phyloP scores from a whole-genome alignment of 2,329 filamentous ascomycete species.

The Grosmannia huntii region DNA sequence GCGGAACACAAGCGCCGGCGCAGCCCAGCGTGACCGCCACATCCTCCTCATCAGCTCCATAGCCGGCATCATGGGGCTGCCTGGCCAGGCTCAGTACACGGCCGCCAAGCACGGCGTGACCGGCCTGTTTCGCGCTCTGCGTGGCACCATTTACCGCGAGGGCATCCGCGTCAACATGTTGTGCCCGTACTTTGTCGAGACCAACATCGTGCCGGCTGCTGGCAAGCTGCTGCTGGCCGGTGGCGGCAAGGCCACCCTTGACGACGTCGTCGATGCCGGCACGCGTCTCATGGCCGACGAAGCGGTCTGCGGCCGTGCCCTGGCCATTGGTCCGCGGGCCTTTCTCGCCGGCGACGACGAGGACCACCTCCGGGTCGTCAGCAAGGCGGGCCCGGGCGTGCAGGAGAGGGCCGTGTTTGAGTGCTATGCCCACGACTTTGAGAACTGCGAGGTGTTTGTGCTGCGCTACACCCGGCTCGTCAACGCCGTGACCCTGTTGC shows the following conservation, averaged over 20 bases:
- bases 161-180: conserved; percentile 52
- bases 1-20: conserved; percentile 24
- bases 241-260: conserved; percentile 34
- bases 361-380: conserved; percentile 7
- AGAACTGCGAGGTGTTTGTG: conserved; percentile 42
- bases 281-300: conserved; percentile 48
- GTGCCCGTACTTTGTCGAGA: conserved; percentile 52
- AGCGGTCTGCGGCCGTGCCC: conserved; percentile 38
- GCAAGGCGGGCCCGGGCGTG: neutral
- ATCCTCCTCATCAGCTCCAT: conserved; percentile 50
- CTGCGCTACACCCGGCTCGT: conserved; percentile 39
- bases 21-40: conserved; percentile 34
- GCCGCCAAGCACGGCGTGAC: conserved; percentile 52
- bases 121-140: conserved; percentile 47
- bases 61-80: conserved; percentile 34
- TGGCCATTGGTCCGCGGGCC: conserved; percentile 45
- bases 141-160: conserved; percentile 29
- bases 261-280: conserved; percentile 50
- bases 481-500: conserved; percentile 33
- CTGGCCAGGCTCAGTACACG: conserved; percentile 37
- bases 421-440: conserved; percentile 44
- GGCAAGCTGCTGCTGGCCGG: conserved; percentile 45
- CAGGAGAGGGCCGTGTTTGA: conserved; percentile 41
- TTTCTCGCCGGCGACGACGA: conserved; percentile 25
- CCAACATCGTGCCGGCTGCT: conserved; percentile 34